Percentiles rank a stretch among this genome's conserved stretches.
These are phyloP conservation scores for Trichoderma semiorbis DNA, from an alignment of 2,329 filamentous ascomycete genomes.

Conservation along the genomic window DNA sequence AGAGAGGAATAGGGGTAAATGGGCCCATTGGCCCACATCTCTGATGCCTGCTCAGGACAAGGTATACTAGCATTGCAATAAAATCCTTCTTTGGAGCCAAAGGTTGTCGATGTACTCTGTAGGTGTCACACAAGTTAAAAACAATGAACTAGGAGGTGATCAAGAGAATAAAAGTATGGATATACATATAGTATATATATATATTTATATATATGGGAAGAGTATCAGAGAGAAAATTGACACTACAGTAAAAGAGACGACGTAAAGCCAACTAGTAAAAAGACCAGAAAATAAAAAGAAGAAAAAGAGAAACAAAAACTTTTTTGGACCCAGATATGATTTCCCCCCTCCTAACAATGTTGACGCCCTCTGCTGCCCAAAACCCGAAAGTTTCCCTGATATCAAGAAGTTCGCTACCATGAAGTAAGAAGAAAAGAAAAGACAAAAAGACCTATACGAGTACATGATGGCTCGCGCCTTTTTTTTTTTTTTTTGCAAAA, in stretches of 20 bases:
- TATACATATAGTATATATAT: conserved; percentile 11
- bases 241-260: not conserved
- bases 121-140: not conserved
- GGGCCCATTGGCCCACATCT: not conserved
- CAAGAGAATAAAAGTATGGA: not conserved
- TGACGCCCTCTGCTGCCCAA: conserved; percentile 26
- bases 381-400: conserved; percentile 22
- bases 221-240: not conserved
- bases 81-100: not conserved
- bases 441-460: conserved; percentile 1
- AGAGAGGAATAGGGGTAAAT: not conserved
- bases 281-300: conserved; percentile 12
- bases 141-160: not conserved
- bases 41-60: not conserved
- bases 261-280: not conserved
- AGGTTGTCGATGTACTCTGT: not conserved
- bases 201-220: not conserved
- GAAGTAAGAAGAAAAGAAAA: not conserved
- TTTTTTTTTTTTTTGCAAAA: conserved; percentile 4
- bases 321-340: conserved; percentile 17
- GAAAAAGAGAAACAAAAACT: conserved; percentile 27
- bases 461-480: conserved; percentile 15
- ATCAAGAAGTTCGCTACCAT: conserved; percentile 6
- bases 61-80: not conserved
- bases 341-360: conserved; percentile 23